These are phyloP conservation scores for Xanthoconium stramineum DNA, from an alignment of 768 basidiomycete species.

Conservation along the genomic window DNA sequence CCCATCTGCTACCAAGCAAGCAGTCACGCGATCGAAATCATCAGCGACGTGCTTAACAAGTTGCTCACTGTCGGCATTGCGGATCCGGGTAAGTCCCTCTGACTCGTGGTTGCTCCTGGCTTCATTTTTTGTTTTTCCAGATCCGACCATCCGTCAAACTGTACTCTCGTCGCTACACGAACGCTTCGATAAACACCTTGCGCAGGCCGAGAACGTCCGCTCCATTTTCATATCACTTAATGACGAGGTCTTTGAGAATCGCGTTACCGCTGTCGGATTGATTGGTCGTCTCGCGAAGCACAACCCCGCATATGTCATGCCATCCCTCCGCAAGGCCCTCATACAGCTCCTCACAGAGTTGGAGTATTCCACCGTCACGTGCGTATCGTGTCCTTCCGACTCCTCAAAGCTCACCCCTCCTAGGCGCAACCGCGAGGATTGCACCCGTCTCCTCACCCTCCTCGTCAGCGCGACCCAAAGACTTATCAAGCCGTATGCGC, in stretches of 20 bases:
- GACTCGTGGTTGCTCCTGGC: conserved; percentile 3
- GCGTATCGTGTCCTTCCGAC: conserved; percentile 36
- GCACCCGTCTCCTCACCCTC: conserved; percentile 83
- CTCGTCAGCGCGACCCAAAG: conserved; percentile 90
- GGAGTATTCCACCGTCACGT: conserved; percentile 89
- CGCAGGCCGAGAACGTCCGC: conserved; percentile 97
- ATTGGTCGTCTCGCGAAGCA: conserved; percentile 93
- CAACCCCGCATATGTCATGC: conserved; percentile 99
- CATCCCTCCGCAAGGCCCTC: conserved; percentile 89
- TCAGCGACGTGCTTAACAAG: conserved; percentile 97
- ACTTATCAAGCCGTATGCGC: conserved; percentile 92
- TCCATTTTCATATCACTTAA: conserved; percentile 96
- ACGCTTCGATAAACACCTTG: conserved; percentile 93
- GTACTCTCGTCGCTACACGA: conserved; percentile 87
- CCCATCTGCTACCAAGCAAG: conserved; percentile 96
- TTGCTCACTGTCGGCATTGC: conserved; percentile 92
- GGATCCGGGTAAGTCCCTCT: conserved; percentile 69
- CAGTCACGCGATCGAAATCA: conserved; percentile 93
- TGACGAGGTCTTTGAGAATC: conserved; percentile 93
- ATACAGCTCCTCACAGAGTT: conserved; percentile 96
- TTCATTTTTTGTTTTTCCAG: conserved; percentile 26
- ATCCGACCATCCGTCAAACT: conserved; percentile 77
- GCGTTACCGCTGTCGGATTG: conserved; percentile 83
- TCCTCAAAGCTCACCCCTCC: neutral
- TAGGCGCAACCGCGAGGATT: conserved; percentile 87